Evolutionary conservation across 2,329 filamentous ascomycete species (phyloP).

Genomic region (Delphinella strobiligena): DNA sequence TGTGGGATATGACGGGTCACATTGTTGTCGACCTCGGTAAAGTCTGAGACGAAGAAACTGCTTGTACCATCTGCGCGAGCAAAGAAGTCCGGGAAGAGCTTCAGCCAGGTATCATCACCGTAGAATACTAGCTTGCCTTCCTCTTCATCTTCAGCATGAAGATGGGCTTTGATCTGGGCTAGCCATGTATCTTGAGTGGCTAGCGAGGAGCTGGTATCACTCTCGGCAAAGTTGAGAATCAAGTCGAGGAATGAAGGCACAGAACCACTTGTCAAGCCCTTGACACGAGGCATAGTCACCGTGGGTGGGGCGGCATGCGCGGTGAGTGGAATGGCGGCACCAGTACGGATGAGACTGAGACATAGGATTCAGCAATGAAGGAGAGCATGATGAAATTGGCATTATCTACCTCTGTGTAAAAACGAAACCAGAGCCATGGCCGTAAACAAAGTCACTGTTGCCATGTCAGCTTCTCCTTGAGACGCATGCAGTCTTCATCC

Average conservation of each 20-base stretch:
- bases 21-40: conserved; percentile 94
- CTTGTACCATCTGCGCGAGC: conserved; percentile 81
- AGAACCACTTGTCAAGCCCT: conserved; percentile 92
- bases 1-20: conserved; percentile 78
- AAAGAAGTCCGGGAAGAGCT: conserved; percentile 85
- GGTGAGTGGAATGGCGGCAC: conserved; percentile 81
- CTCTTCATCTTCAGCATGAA: conserved; percentile 8
- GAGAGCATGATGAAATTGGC: background rate
- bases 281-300: conserved; percentile 95
- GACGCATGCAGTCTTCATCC: too few species aligned
- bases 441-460: conserved; percentile 85
- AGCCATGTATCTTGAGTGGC: conserved; percentile 91
- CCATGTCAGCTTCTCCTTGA: too few species aligned
- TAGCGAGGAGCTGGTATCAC: conserved; percentile 78
- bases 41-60: conserved; percentile 98
- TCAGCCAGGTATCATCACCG: conserved; percentile 96
- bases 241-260: conserved; percentile 97
- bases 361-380: background rate
- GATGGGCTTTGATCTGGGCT: conserved; percentile 61
- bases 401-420: conserved; percentile 69
- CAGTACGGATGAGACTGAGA: conserved; percentile 65
- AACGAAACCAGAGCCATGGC: conserved; percentile 63
- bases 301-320: conserved; percentile 93
- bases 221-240: conserved; percentile 92
- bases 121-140: conserved; percentile 79